A percentile compares a stretch with the other conserved stretches of the same genome.
These are phyloP conservation scores for Penicillium glabrum DNA, from an alignment of 2,329 filamentous ascomycete genomes.

Conservation along the genomic window DNA sequence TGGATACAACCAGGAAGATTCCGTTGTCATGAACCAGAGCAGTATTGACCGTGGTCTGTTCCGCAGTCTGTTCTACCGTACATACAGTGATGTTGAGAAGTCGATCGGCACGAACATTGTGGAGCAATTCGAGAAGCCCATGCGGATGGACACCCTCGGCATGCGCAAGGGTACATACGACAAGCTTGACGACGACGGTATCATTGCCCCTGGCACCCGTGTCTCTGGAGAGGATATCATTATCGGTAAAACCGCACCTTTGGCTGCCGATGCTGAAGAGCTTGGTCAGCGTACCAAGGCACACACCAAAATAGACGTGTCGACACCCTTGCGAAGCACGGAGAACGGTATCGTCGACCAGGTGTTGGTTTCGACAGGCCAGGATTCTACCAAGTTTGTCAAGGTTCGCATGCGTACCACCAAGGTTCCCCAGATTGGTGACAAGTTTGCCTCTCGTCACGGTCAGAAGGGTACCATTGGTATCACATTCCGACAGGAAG, in stretches of 20 bases:
- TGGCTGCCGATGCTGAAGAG: constrained; percentile 89
- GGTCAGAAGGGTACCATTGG: constrained; percentile 99
- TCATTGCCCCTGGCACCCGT: constrained; percentile 88
- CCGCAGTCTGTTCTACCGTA: constrained; percentile 95
- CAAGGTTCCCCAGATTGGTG: constrained; percentile 96
- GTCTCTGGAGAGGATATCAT: constrained; percentile 98
- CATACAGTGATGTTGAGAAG: constrained; percentile 97
- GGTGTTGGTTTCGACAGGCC: constrained; percentile 90
- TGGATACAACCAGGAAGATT: constrained; percentile 99
- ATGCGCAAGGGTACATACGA: constrained; percentile 96
- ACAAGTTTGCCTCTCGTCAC: constrained; percentile 99
- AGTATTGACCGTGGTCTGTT: constrained; percentile 97
- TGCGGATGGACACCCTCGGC: constrained; percentile 80
- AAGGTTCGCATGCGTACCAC: constrained; percentile 97
- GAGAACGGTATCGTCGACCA: constrained; percentile 96
- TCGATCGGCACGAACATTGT: constrained; percentile 84
- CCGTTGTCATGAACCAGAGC: constrained; percentile 99
- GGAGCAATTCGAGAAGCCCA: constrained; percentile 94
- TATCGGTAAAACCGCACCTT: constrained; percentile 96
- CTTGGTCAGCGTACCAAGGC: constrained; percentile 85
- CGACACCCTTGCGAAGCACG: constrained; percentile 88
- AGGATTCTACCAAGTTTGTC: constrained; percentile 90
- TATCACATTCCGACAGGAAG: constrained; percentile 95
- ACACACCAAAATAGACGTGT: constrained; percentile 93
- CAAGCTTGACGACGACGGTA: constrained; percentile 95